Conservation (phyloP, 805 yeast genomes). For the Schizosaccharomyces cryophilus region DNA sequence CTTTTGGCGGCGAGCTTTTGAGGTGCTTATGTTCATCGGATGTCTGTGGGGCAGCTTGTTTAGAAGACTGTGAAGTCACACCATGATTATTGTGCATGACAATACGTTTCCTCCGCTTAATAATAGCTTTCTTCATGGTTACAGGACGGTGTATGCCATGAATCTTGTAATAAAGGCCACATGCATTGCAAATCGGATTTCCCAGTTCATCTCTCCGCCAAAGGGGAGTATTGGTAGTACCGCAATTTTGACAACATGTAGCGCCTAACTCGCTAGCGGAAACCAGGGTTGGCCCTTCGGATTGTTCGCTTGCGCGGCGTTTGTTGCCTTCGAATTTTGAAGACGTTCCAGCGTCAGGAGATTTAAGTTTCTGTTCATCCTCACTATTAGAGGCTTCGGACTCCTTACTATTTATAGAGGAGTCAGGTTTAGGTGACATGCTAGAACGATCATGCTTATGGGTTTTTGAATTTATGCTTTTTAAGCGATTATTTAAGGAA, state of each 20-base stretch:
- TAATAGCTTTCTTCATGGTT: slow-evolving; percentile 44
- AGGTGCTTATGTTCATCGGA: neutral
- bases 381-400: neutral
- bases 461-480: neutral
- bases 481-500: slow-evolving; percentile 41
- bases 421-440: neutral
- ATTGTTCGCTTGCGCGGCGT: neutral
- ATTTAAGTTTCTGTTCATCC: neutral
- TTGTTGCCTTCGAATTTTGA: neutral
- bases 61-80: neutral
- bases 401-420: neutral
- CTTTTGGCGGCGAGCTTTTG: too few species aligned
- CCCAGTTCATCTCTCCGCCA: slow-evolving; percentile 72
- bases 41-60: neutral
- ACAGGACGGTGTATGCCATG: slow-evolving; percentile 62
- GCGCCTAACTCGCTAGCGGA: slow-evolving; percentile 11
- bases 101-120: slow-evolving; percentile 45
- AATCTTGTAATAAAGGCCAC: slow-evolving; percentile 52
- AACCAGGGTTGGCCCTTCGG: neutral
- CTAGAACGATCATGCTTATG: neutral
- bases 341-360: neutral
- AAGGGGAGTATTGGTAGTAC: slow-evolving; percentile 62
- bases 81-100: slow-evolving; percentile 1
- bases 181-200: slow-evolving; percentile 68
- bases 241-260: slow-evolving; percentile 47